Base-by-base conservation (phyloP, 768 basidiomycete genomes). In the Amanita muscaria region DNA sequence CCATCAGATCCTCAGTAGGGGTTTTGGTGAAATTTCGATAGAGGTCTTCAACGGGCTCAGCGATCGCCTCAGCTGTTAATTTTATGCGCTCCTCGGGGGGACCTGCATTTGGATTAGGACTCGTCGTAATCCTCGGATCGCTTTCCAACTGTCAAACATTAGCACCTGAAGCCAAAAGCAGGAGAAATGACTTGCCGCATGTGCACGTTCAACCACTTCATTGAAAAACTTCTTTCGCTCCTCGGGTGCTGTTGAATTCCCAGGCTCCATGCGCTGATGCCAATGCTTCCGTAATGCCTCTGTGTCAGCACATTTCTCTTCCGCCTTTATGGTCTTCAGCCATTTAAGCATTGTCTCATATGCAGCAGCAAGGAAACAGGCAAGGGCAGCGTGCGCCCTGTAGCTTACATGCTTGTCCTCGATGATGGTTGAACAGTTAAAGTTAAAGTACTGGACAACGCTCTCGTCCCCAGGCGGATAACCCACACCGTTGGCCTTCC, bases 321-420 rank as follows among this genome's bases (percentile, higher is more conserved):
- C n/a, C n/a, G n/a, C n/a, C n/a, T n/a, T n/a, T n/a, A n/a, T n/a
- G n/a, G n/a, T n/a, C n/a, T n/a, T n/a, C n/a, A n/a, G n/a, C n/a
- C n/a, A n/a, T n/a, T n/a, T n/a, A n/a, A n/a, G n/a, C n/a, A n/a
- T n/a, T n/a, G n/a, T n/a, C n/a, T n/a, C n/a, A n/a, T n/a, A n/a
- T n/a, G n/a, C 38, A 38, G 49, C 46, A 36, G 29, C 38, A 34
- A 47, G 38, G 32, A 50, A 47, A 27, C 44, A 46, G 16, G 36
- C 36, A 5, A 49, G n/a, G 27, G 12, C 31, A 38, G 24, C 14
- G 24, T 38, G 36, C 21, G 36, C 18, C 14, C n/a, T 46, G 33
- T 9, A 32, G 37, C 49, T 47, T 23, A 47, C 5, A 29, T 50
- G 46, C n/a, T 47, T 36, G 29, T 32, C 22, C 18, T n/a, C n/a